A percentile compares a stretch with the other conserved stretches of the same genome.
Evolutionary conservation across 2,329 filamentous ascomycete species (phyloP).

Genomic region (Verticillium nonalfalfae): DNA sequence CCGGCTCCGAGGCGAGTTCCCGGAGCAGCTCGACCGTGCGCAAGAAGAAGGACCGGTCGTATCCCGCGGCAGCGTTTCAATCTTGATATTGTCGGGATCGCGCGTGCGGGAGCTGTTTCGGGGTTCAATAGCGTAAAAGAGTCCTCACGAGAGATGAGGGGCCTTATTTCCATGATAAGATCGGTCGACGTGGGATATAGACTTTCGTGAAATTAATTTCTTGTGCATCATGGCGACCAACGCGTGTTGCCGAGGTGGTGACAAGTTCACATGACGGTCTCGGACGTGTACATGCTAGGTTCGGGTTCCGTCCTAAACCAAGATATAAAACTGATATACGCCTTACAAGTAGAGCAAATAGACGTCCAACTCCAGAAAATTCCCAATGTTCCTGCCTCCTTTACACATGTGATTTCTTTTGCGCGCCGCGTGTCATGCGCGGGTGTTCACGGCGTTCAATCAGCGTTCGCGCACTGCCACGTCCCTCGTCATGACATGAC

Average conservation of each 20-base stretch:
- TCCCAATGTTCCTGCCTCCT: neutral
- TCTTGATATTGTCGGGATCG: slow-evolving; percentile 16
- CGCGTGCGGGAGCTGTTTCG: neutral
- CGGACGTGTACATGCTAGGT: neutral
- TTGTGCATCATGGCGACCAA: no score
- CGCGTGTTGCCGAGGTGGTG: no score
- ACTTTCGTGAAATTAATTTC: neutral
- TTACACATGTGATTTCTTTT: neutral
- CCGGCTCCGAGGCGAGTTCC: slow-evolving; percentile 40
- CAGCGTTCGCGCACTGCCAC: neutral
- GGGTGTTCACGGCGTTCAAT: neutral
- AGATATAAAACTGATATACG: neutral
- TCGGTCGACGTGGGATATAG: neutral
- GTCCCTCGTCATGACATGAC: neutral
- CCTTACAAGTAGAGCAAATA: neutral
- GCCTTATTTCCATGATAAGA: neutral
- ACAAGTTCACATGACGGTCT: neutral
- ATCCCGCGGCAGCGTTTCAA: slow-evolving; percentile 57
- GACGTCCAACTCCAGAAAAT: neutral
- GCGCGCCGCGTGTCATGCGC: neutral
- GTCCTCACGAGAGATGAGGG: neutral
- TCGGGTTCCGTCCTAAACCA: neutral
- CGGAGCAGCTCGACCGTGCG: slow-evolving; percentile 47
- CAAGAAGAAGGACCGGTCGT: slow-evolving; percentile 55
- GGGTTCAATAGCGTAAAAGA: neutral